These are phyloP conservation scores for Lagenaria siceraria DNA, from an alignment of 306 rosid species.

Conservation along the genomic window DNA sequence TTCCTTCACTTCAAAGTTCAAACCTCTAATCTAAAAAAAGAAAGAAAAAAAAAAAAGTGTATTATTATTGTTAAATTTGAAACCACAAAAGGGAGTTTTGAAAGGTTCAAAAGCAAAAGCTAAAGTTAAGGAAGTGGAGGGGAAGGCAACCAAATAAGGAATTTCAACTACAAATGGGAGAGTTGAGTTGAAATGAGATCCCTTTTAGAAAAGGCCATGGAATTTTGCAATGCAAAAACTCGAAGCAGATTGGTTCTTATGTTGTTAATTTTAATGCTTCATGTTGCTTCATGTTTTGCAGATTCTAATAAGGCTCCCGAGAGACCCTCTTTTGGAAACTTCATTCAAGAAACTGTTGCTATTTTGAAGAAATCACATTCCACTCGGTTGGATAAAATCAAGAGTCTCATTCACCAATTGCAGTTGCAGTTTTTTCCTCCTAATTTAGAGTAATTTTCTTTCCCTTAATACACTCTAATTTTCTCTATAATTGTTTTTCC, in stretches of 20 bases:
- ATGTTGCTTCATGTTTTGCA: neutral
- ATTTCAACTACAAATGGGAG: too few relatives aligned
- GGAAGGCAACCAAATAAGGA: too few relatives aligned
- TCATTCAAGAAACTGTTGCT: slow-evolving; percentile 25
- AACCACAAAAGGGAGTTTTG: neutral
- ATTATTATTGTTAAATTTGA: too few relatives aligned
- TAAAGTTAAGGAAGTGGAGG: neutral
- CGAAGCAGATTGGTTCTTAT: neutral
- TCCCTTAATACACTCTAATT: too few relatives aligned
- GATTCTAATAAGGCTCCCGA: neutral
- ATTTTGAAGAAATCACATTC: slow-evolving; percentile 34
- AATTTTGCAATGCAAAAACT: neutral
- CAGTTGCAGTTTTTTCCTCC: slow-evolving; percentile 8
- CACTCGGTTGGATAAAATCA: slow-evolving; percentile 21
- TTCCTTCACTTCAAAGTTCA: too few relatives aligned
- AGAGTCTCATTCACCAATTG: neutral
- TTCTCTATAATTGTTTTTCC: neutral
- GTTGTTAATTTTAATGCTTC: neutral
- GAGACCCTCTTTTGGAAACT: slow-evolving; percentile 21
- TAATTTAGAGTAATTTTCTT: neutral
- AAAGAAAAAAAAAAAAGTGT: too few relatives aligned
- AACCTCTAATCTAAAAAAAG: too few relatives aligned
- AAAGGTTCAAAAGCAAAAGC: neutral
- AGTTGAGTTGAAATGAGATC: neutral
- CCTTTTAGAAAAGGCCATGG: neutral